phyloP scores from a whole-genome alignment of 2,329 filamentous ascomycete species.

The Fusarium devonianum region DNA sequence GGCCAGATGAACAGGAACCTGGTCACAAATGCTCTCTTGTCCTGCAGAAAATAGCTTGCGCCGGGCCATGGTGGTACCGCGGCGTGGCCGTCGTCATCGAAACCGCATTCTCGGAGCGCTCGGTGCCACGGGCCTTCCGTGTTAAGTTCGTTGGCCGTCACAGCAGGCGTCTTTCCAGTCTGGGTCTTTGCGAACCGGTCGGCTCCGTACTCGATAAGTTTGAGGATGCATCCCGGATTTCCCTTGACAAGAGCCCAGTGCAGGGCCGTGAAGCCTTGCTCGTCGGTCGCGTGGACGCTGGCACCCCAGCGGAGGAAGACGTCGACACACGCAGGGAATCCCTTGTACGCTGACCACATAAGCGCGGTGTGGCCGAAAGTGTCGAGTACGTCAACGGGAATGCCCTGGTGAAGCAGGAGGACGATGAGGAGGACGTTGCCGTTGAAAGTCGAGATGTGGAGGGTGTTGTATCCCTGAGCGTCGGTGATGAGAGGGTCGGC shows the following conservation, averaged over 20 bases:
- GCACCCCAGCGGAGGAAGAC: conserved; percentile 94
- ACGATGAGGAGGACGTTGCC: conserved; percentile 91
- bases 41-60: conserved; percentile 76
- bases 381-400: conserved; percentile 91
- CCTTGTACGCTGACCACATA: conserved; percentile 99
- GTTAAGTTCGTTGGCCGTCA: conserved; percentile 90
- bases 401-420: conserved; percentile 91
- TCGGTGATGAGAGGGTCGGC: conserved; percentile 93
- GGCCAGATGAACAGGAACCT: conserved; percentile 93
- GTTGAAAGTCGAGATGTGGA: conserved; percentile 96
- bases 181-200: conserved; percentile 90
- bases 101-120: conserved; percentile 84
- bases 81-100: conserved; percentile 77
- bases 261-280: conserved; percentile 91
- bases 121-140: conserved; percentile 82
- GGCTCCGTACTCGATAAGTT: conserved; percentile 92
- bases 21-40: conserved; percentile 78
- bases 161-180: conserved; percentile 87
- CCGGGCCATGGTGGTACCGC: conserved; percentile 74
- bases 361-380: conserved; percentile 89
- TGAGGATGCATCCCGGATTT: conserved; percentile 86
- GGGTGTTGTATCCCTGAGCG: conserved; percentile 95
- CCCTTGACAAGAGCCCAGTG: conserved; percentile 98
- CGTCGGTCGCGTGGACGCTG: conserved; percentile 87
- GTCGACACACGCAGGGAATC: conserved; percentile 90